Percentiles rank a stretch among this genome's conserved stretches.
phyloP scores from a whole-genome alignment of 495 filamentous ascomycete species.

The Xylaria castorea region DNA sequence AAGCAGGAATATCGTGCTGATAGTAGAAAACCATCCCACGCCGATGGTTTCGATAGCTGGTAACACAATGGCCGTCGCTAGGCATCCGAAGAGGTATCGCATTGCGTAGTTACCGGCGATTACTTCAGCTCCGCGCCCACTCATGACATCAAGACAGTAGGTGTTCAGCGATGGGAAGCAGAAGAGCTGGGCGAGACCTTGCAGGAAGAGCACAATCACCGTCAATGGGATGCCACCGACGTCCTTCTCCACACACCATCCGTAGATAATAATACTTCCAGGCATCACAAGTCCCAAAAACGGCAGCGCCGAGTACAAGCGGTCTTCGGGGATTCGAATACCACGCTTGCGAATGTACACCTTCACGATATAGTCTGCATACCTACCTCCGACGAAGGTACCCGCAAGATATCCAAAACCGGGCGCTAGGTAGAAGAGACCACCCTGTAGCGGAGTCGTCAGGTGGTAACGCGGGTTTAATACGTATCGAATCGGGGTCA shows the following conservation, averaged over 20 bases:
- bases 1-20: slow-evolving; percentile 63
- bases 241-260: slow-evolving; percentile 72
- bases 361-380: slow-evolving; percentile 70
- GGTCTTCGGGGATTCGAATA: slow-evolving; percentile 70
- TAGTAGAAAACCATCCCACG: slow-evolving; percentile 70
- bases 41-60: slow-evolving; percentile 71
- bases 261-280: slow-evolving; percentile 71
- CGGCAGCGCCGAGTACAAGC: slow-evolving; percentile 65
- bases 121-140: slow-evolving; percentile 67
- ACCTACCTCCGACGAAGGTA: slow-evolving; percentile 74
- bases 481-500: slow-evolving; percentile 78
- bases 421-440: slow-evolving; percentile 77
- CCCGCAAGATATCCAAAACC: slow-evolving; percentile 73
- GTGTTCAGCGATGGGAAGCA: slow-evolving; percentile 77
- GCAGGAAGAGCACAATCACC: slow-evolving; percentile 72
- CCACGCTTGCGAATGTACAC: slow-evolving; percentile 66
- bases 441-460: slow-evolving; percentile 67
- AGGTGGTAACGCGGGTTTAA: slow-evolving; percentile 76
- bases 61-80: slow-evolving; percentile 69
- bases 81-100: slow-evolving; percentile 70
- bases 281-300: slow-evolving; percentile 68
- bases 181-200: slow-evolving; percentile 75
- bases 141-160: slow-evolving; percentile 80
- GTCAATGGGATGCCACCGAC: slow-evolving; percentile 72
- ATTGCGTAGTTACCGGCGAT: slow-evolving; percentile 77